Evolutionary conservation across 495 filamentous ascomycete genomes (phyloP).

Genomic region (Bryoglossum gracile): DNA sequence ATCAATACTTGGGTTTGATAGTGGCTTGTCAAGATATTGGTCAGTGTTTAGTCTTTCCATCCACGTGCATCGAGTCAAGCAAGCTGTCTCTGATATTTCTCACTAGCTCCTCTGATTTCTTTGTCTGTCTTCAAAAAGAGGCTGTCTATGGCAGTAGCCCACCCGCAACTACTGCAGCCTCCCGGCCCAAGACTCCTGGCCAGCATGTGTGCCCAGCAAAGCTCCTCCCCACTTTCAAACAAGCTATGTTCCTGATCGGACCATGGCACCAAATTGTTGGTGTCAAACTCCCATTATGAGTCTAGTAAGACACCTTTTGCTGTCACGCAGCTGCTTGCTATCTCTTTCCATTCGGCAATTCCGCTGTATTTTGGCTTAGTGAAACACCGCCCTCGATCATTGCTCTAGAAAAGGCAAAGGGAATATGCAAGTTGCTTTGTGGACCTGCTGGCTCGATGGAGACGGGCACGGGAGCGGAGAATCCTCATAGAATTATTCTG

Average conservation of each 20-base stretch:
- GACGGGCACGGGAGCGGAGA: conserved; percentile 23
- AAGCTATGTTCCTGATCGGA: conserved; percentile 39
- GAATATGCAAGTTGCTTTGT: conserved; percentile 13
- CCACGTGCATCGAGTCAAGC: conserved; percentile 46
- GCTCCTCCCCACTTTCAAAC: conserved; percentile 29
- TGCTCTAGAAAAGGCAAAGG: conserved; percentile 16
- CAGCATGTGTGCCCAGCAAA: conserved; percentile 20
- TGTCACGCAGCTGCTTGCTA: conserved; percentile 37
- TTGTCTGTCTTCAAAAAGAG: conserved; percentile 17
- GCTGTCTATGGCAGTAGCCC: conserved; percentile 9
- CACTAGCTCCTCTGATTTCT: conserved; percentile 17
- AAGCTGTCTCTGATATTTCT: conserved; percentile 30
- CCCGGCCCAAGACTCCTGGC: conserved; percentile 23
- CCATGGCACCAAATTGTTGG: conserved; percentile 32
- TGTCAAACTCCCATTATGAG: conserved; percentile 43
- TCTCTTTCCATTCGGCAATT: conserved; percentile 34
- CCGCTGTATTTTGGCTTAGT: conserved; percentile 31
- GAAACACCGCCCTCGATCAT: conserved; percentile 28
- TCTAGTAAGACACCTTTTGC: conserved; percentile 32
- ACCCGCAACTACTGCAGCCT: conserved; percentile 23
- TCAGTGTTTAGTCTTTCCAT: conserved; percentile 26
- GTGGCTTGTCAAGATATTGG: neutral
- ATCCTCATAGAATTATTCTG: conserved; percentile 16
- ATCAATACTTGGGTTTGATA: conserved; percentile 29
- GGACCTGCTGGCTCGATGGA: conserved; percentile 13